Percentiles rank a stretch among this genome's conserved stretches.
phyloP scores from a whole-genome alignment of 768 basidiomycete species.

The Dacryopinax primogenitus region DNA sequence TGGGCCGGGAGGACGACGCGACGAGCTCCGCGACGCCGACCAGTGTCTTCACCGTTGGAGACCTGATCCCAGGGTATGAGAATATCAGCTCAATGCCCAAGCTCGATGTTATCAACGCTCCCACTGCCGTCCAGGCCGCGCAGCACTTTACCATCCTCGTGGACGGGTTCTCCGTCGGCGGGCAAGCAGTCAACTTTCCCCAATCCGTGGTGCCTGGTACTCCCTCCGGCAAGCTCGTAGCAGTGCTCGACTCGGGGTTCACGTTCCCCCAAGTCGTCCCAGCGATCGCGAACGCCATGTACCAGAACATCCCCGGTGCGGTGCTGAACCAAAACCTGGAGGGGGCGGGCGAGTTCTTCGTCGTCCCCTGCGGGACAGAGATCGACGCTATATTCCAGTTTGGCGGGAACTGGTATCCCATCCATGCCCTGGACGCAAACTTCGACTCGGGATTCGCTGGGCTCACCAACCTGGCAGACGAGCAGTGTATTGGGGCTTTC shows the following conservation, averaged over 20 bases:
- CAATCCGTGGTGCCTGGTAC: slow-evolving; percentile 57
- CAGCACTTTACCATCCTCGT: slow-evolving; percentile 69
- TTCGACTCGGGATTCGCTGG: slow-evolving; percentile 11
- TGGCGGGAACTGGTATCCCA: slow-evolving; percentile 49
- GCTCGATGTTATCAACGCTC: slow-evolving; percentile 36
- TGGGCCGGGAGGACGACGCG: slow-evolving; percentile 39
- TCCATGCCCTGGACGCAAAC: slow-evolving; percentile 64
- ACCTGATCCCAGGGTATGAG: slow-evolving; percentile 48
- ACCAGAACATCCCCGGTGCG: slow-evolving; percentile 62
- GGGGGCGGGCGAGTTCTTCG: slow-evolving; percentile 43
- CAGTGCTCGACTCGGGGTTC: slow-evolving; percentile 42
- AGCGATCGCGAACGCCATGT: slow-evolving; percentile 74
- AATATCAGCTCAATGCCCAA: slow-evolving; percentile 50
- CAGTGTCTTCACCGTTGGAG: slow-evolving; percentile 60
- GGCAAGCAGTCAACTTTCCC: slow-evolving; percentile 42
- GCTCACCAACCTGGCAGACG: background rate
- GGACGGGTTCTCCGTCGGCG: slow-evolving; percentile 59
- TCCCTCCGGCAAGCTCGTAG: slow-evolving; percentile 50
- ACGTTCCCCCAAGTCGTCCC: slow-evolving; percentile 44
- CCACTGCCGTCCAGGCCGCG: slow-evolving; percentile 33
- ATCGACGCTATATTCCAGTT: slow-evolving; percentile 61
- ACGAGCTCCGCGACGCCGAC: slow-evolving; percentile 34
- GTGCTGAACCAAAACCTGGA: slow-evolving; percentile 37
- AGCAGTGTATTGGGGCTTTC: background rate
- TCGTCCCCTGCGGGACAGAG: slow-evolving; percentile 58